Percentiles rank a stretch among this genome's conserved stretches.
phyloP scores from a whole-genome alignment of 805 yeast genomes.

The Sporopachydermia quercuum region DNA sequence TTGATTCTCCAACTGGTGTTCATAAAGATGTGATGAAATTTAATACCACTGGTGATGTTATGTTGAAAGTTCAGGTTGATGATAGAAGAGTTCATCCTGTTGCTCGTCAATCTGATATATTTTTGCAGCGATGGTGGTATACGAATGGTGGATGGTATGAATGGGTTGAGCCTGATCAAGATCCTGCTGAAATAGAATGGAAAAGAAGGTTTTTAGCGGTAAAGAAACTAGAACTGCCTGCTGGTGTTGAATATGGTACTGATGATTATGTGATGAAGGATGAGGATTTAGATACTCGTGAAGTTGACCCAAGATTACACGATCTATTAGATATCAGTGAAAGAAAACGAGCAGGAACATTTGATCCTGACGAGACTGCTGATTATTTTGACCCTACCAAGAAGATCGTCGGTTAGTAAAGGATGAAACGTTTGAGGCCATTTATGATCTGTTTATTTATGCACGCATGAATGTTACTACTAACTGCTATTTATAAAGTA shows the following conservation, averaged over 20 bases:
- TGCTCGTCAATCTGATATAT: conserved; percentile 25
- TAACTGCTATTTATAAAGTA: too few species aligned
- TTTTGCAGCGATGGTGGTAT: conserved; percentile 76
- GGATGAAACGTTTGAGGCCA: too few species aligned
- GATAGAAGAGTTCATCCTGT: conserved; percentile 29
- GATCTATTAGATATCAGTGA: neutral
- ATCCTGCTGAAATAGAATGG: conserved; percentile 50
- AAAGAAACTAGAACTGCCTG: neutral
- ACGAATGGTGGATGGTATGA: conserved; percentile 75
- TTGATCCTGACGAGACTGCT: neutral
- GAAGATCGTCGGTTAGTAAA: too few species aligned
- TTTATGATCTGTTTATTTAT: too few species aligned
- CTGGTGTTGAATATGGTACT: neutral
- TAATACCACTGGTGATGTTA: conserved; percentile 16
- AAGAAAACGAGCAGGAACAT: neutral
- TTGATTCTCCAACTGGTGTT: conserved; percentile 19
- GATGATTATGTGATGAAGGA: neutral
- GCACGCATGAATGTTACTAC: too few species aligned
- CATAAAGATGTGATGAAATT: conserved; percentile 18
- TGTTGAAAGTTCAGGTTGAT: conserved; percentile 16
- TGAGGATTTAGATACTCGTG: neutral
- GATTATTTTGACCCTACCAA: neutral
- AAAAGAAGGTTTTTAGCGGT: conserved; percentile 3
- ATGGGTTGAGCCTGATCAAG: conserved; percentile 85
- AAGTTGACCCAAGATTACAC: neutral